These are phyloP conservation scores for Micractinium conductrix DNA, from an alignment of 139 green algal species.

Conservation along the genomic window DNA sequence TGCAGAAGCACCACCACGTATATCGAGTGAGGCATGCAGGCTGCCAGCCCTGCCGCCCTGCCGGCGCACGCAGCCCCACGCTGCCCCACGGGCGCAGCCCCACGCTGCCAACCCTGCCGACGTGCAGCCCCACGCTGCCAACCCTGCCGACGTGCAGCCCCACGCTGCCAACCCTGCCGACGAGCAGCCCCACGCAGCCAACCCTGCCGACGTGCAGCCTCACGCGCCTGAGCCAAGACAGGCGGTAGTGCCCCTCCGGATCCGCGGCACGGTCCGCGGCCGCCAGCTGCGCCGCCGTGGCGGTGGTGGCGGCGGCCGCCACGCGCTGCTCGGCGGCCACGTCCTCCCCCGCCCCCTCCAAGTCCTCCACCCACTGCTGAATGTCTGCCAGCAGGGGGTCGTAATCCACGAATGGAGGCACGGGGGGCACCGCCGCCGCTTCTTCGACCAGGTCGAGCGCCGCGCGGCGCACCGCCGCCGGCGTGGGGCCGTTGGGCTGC, in stretches of 20 bases:
- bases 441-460: slow-evolving; percentile 15
- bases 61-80: not conserved
- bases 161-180: no score
- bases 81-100: no score
- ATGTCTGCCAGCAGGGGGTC: not conserved
- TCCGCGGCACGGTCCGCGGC: not conserved
- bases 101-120: no score
- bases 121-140: no score
- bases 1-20: no score
- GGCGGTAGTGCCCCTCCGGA: not conserved
- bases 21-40: no score
- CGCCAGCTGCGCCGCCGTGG: not conserved
- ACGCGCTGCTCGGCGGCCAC: not conserved
- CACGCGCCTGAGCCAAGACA: not conserved
- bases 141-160: no score
- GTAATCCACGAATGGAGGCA: not conserved
- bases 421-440: not conserved
- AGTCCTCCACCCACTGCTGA: not conserved
- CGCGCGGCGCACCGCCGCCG: slow-evolving; percentile 1
- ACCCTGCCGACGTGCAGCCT: no score
- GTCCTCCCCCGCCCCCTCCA: not conserved
- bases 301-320: not conserved
- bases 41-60: not conserved
- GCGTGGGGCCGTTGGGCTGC: not conserved
- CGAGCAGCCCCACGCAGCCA: no score